Base-by-base conservation (phyloP, 139 green algal species). In the Coelastrella sp. region DNA sequence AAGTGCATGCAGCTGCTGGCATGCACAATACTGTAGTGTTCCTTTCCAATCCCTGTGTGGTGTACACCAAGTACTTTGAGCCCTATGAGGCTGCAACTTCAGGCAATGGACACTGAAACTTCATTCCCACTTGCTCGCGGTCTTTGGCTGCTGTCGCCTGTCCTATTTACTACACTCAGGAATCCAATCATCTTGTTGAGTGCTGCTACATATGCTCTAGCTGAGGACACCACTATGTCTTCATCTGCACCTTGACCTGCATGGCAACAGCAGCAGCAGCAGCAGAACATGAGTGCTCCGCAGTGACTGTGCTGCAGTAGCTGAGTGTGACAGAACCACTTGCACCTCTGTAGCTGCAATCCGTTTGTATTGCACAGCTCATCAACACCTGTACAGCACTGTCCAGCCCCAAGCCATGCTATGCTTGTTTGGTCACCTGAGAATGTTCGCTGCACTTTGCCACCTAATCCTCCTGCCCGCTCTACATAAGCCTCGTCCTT, bases 181-280 rank as follows among this genome's bases (percentile, higher is more conserved):
- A 92, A 97, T 11, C 91, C 84, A 68, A 99, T 97, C 94, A 99
- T 97, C 93, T 99, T 99, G 95, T 99, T 99, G 8, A 99, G 91
- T 7, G 98, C 98, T 56, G 84, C 93, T 60, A 99, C 90, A 93
- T 99, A 99, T 5, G 98, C 98, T 15, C 97, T 93, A 0, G 95
- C 97, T 14, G 91, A 96, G 7, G 97, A 93, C 60, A 99, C 97
- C 8, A 99, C 98, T 79, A 99, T 97, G 92, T 99, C 98, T 87
- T 97, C 96, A 84, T 98, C 94, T 0, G 98, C 95, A 56, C 97
- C 98, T 10, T 88, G 96, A 61, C 97, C 96, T 90, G 90, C 49
- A 82, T 7, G 8, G 14, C n/a, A 75, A n/a, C 74, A 82, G 74
- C 74, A 82, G 78, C 78, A 84, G 56, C 15, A 63, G 24, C n/a